Conservation (phyloP, 495 filamentous ascomycete genomes). For the Filosporella fistucella region DNA sequence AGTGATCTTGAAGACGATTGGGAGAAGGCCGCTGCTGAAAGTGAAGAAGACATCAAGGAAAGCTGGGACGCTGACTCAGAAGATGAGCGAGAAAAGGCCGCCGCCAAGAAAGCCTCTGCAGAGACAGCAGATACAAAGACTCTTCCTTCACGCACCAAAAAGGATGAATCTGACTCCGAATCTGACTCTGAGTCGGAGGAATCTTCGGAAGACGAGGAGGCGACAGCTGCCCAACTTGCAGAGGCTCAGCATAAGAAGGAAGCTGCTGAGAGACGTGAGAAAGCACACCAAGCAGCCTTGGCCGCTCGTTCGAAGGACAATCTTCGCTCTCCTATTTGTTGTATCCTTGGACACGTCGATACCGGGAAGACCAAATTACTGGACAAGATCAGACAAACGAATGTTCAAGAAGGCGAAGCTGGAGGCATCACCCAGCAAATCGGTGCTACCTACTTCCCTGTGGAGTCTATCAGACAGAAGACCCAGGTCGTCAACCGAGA, state of each 20-base stretch:
- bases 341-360: slow-evolving; percentile 99
- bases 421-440: slow-evolving; percentile 99
- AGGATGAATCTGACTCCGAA: slow-evolving; percentile 34
- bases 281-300: slow-evolving; percentile 84
- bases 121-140: slow-evolving; percentile 23
- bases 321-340: slow-evolving; percentile 96
- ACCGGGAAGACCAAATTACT: slow-evolving; percentile 98
- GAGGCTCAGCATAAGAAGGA: slow-evolving; percentile 77
- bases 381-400: slow-evolving; percentile 98
- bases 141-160: slow-evolving; percentile 33
- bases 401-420: slow-evolving; percentile 98
- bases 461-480: slow-evolving; percentile 87
- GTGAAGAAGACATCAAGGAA: slow-evolving; percentile 74
- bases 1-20: slow-evolving; percentile 73
- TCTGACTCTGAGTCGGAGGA: slow-evolving; percentile 35
- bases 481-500: slow-evolving; percentile 90
- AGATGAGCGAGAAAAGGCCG: slow-evolving; percentile 59
- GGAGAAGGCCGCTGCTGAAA: slow-evolving; percentile 78
- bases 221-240: slow-evolving; percentile 60
- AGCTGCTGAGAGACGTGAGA: slow-evolving; percentile 82
- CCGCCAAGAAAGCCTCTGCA: slow-evolving; percentile 29
- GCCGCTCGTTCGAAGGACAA: slow-evolving; percentile 91
- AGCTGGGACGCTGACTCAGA: slow-evolving; percentile 90
- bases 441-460: slow-evolving; percentile 98
- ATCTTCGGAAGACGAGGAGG: slow-evolving; percentile 61